Evolutionary conservation across 495 filamentous ascomycete species (phyloP).

Genomic region (Aspergillus bridgeri): DNA sequence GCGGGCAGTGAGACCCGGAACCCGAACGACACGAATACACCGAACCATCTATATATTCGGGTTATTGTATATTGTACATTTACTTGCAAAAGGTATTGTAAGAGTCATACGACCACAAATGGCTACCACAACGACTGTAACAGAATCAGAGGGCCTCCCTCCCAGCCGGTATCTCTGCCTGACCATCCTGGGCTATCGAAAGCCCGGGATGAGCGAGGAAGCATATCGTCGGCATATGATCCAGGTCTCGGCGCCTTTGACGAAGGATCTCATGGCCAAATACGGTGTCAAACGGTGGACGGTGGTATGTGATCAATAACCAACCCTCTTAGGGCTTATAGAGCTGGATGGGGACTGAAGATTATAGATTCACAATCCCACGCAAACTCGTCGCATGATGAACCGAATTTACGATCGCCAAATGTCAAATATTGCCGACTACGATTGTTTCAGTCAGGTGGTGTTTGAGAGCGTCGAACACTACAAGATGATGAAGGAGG

Average conservation of each 20-base stretch:
- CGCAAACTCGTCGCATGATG: conserved; percentile 35
- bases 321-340: neutral
- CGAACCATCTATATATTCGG: too few species aligned
- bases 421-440: conserved; percentile 40
- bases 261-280: conserved; percentile 42
- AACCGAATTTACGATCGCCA: conserved; percentile 34
- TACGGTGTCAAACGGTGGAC: conserved; percentile 42
- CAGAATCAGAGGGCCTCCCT: too few species aligned
- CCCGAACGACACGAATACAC: too few species aligned
- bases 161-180: conserved; percentile 30
- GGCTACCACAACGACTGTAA: too few species aligned
- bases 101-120: too few species aligned
- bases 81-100: too few species aligned
- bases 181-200: conserved; percentile 48
- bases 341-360: too few species aligned
- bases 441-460: conserved; percentile 48
- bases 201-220: conserved; percentile 48
- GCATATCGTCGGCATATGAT: conserved; percentile 47
- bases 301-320: conserved; percentile 17
- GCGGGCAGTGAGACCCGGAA: too few species aligned
- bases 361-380: conserved; percentile 39
- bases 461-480: conserved; percentile 41
- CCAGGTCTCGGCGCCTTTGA: conserved; percentile 40
- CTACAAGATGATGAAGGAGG: conserved; percentile 37
- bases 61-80: too few species aligned